Evolutionary conservation across 768 basidiomycete genomes (phyloP), one percentile per base, ranked within the genome.

Genomic region (Panellus pusillus): DNA sequence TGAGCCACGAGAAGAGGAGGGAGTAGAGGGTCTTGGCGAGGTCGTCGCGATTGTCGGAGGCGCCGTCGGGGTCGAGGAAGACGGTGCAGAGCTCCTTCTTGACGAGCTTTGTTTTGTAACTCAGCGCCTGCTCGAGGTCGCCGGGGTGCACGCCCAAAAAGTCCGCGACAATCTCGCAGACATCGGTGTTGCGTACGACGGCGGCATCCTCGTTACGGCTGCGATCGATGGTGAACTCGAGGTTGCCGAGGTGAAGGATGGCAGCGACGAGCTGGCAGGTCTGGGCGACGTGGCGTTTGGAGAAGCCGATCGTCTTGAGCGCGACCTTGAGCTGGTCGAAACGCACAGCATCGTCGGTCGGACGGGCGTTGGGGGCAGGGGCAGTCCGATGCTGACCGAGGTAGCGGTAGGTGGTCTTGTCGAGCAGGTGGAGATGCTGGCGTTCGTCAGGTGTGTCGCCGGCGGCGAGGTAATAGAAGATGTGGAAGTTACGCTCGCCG

Each of bases 51-150:
- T 98, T 97, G 64, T 90, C 87, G 0, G 91, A 87, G 2, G 96
- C 93, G 47, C 91, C 91, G 65, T 98, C 94, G 0, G 91, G 86
- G 66, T 98, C 95, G 40, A 98, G 81, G 74, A 98, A 97, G 24
- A 97, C 87, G 0, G 94, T 97, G 70, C 93, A 97, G n/a, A 97
- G 77, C 71, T 98, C 95, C 73, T 93, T 97, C 69, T 93, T 90
- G 65, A 98, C 83, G 50, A 98, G 75, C 68, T 91, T 91, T 1
- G 92, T 94, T 73, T 87, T 91, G 81, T 94, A 96, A 0, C 93
- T 91, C 38, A 99, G 75, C 0, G 90, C 80, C 2, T 77, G 78
- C 67, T 96, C 94, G 14, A 98, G 79, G 0, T 82, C 83, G 3
- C 78, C 67, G 1, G 88, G 67, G 29, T 82, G 78, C 3, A 98